Evolutionary conservation across 148 eudicot genomes (phyloP).

Genomic region (Silene uniflora): DNA sequence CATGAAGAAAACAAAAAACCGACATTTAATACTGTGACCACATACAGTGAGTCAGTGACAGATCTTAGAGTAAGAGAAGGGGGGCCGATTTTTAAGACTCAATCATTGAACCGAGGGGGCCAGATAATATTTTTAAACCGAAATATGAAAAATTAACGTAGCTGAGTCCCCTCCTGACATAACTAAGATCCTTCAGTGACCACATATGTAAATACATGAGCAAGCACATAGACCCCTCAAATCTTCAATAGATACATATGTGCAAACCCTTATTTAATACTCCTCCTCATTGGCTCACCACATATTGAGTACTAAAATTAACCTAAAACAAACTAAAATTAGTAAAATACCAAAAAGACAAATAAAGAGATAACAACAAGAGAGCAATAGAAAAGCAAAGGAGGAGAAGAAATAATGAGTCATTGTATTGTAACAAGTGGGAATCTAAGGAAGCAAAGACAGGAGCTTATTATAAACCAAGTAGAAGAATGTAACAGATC

Average conservation of each 20-base stretch:
- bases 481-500: constrained; percentile 44
- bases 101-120: too few relatives aligned
- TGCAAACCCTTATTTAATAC: neutral
- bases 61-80: too few relatives aligned
- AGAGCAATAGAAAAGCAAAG: constrained; percentile 12
- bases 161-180: too few relatives aligned
- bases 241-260: constrained; percentile 7
- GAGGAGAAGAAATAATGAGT: constrained; percentile 26
- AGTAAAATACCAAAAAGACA: constrained; percentile 6
- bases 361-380: constrained; percentile 4
- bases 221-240: constrained; percentile 16
- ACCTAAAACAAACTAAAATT: constrained; percentile 16
- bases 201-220: constrained; percentile 13
- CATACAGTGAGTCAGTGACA: neutral
- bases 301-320: constrained; percentile 22
- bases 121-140: too few relatives aligned
- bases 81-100: too few relatives aligned
- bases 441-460: constrained; percentile 44
- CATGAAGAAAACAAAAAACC: neutral
- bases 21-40: constrained; percentile 1
- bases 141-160: too few relatives aligned
- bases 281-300: constrained; percentile 24
- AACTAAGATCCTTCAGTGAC: neutral
- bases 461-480: constrained; percentile 23
- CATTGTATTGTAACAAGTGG: constrained; percentile 39